A percentile compares a stretch with the other conserved stretches of the same genome.
phyloP scores from a whole-genome alignment of 768 basidiomycete genomes.

The Podaxis carcinomalis region DNA sequence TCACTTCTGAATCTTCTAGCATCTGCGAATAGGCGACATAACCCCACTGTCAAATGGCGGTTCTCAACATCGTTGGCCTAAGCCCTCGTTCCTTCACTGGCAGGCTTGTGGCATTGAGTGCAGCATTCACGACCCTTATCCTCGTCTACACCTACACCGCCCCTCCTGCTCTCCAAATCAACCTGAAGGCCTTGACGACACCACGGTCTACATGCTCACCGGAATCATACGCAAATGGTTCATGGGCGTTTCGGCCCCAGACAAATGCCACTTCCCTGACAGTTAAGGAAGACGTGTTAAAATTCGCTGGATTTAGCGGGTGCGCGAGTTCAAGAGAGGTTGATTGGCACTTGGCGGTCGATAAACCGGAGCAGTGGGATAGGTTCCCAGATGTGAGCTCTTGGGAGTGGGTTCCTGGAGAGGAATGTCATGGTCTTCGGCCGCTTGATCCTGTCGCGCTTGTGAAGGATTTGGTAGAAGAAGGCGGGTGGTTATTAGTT shows the following conservation, averaged over 20 bases:
- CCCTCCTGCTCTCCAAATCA: slow-evolving; percentile 5
- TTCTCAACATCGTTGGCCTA: slow-evolving; percentile 16
- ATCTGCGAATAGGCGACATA: background rate
- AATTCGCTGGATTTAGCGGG: slow-evolving; percentile 53
- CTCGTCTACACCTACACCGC: slow-evolving; percentile 22
- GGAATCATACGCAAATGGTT: slow-evolving; percentile 27
- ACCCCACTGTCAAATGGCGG: background rate
- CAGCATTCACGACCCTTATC: slow-evolving; percentile 17
- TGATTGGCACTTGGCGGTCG: slow-evolving; percentile 58
- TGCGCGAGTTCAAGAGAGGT: slow-evolving; percentile 62
- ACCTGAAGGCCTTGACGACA: background rate
- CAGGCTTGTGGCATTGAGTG: slow-evolving; percentile 16
- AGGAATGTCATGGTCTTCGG: slow-evolving; percentile 35
- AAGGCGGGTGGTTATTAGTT: slow-evolving; percentile 67
- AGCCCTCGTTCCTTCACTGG: slow-evolving; percentile 17
- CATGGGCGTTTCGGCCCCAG: slow-evolving; percentile 38
- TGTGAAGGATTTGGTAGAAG: slow-evolving; percentile 54
- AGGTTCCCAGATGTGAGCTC: slow-evolving; percentile 50
- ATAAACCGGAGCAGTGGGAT: slow-evolving; percentile 41
- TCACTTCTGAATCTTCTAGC: background rate
- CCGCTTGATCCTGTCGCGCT: slow-evolving; percentile 38
- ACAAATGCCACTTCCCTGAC: slow-evolving; percentile 29
- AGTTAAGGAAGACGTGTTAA: slow-evolving; percentile 37
- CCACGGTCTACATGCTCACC: slow-evolving; percentile 23
- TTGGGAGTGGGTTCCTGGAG: slow-evolving; percentile 50